Conservation (phyloP, 2,329 filamentous ascomycete genomes). For the Penicillium olsonii region DNA sequence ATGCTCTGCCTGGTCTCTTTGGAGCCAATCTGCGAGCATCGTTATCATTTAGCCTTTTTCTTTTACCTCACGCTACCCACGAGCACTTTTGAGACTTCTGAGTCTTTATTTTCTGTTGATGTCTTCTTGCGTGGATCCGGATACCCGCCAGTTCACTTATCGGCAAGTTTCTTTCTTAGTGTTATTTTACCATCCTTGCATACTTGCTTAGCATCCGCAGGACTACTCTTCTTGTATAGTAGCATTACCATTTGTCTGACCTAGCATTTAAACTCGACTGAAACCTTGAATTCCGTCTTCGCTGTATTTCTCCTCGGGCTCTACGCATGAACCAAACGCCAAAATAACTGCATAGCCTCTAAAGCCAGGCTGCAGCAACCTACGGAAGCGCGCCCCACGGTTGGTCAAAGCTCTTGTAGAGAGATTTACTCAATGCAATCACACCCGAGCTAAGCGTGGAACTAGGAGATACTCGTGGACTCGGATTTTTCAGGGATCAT, state of each 20-base stretch:
- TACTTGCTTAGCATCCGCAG: neutral
- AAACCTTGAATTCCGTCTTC: neutral
- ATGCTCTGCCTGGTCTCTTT: neutral
- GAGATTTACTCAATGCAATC: too few relatives aligned
- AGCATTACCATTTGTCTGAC: neutral
- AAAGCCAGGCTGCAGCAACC: too few relatives aligned
- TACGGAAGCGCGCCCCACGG: too few relatives aligned
- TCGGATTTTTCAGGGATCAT: neutral
- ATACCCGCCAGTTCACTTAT: conserved; percentile 22
- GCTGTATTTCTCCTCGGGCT: too few relatives aligned
- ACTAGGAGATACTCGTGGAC: too few relatives aligned
- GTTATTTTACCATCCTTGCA: neutral
- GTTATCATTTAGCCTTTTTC: conserved; percentile 2
- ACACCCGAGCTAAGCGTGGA: neutral
- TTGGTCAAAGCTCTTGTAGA: too few relatives aligned
- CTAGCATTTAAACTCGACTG: neutral
- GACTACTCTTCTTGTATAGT: conserved; percentile 5
- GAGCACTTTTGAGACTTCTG: conserved; percentile 14
- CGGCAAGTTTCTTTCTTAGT: conserved; percentile 10
- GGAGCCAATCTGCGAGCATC: neutral
- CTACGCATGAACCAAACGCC: too few relatives aligned
- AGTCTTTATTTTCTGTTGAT: conserved; percentile 1
- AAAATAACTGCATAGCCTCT: too few relatives aligned
- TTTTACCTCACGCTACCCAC: conserved; percentile 23
- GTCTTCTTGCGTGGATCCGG: conserved; percentile 15